Evolutionary conservation across 2,329 filamentous ascomycete species (phyloP), one percentile per base, ranked within the genome.

Genomic region (Fusarium hainanense): DNA sequence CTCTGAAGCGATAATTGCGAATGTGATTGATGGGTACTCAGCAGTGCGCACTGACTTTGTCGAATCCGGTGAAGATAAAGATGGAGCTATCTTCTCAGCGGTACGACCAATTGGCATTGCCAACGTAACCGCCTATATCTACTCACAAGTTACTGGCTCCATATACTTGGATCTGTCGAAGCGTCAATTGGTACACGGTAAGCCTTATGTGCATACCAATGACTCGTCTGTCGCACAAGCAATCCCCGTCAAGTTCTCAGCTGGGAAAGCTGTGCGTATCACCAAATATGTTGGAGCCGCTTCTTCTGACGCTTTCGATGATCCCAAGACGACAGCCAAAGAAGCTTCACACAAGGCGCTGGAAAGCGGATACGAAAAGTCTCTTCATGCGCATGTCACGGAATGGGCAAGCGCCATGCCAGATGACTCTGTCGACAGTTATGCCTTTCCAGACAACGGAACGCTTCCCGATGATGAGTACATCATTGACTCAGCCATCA

Each of bases 341-440:
- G n/a, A 49, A 0, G 54, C 58, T 37, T 60, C 54, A 2, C 34
- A n/a, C 0, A 30, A 4, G 11, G 54, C 58, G 1, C 1, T 49
- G 5, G 4, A 34, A 6, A 14, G 30, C 0, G 58, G 58, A 0
- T 60, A 30, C 7, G 27, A 49, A 0, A 42, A 20, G 7, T 58
- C 42, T 11, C 42, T 60, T 14, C 0, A 13, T 0, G 16, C 42
- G 0, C 58, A 60, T 5, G 7, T 58, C 5, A 42, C 13, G 0
- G 58, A 60, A 37, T 60, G 58, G 58, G 12, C 37, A 3, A 58
- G 58, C 0, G 43, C 58, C 2, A 49, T 60, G 58, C 58, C 54
- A 0, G 34, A 25, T 37, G 58, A 60, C 4, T 60, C 58, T 1
- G 58, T 60, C 3, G 58, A 60, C 14, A 60, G 54, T 21, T 58